Evolutionary conservation across 2,329 filamentous ascomycete species (phyloP).

Genomic region (Gnomoniopsis smithogilvyi): DNA sequence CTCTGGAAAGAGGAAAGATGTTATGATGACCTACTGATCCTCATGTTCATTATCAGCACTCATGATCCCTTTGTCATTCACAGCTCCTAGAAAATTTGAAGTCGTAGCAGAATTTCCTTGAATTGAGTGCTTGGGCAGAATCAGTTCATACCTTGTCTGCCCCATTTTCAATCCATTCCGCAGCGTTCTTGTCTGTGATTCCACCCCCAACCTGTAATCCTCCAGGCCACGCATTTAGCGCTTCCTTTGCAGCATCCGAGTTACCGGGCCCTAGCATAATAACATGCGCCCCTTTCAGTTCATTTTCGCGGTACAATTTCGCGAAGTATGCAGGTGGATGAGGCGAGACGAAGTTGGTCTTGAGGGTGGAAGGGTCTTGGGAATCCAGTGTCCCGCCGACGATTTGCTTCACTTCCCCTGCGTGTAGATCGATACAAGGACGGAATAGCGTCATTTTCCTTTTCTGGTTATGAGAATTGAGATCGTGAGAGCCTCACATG

Average conservation of each 20-base stretch:
- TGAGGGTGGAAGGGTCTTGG: conserved; percentile 56
- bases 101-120: no score
- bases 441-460: conserved; percentile 85
- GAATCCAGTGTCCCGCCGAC: conserved; percentile 88
- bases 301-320: conserved; percentile 72
- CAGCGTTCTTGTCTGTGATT: conserved; percentile 81
- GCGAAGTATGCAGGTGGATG: conserved; percentile 81
- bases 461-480: neutral
- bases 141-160: conserved; percentile 72
- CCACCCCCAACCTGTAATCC: conserved; percentile 92
- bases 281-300: conserved; percentile 78
- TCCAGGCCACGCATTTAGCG: conserved; percentile 73
- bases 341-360: conserved; percentile 90
- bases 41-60: neutral
- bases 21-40: conserved; percentile 81
- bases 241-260: conserved; percentile 72
- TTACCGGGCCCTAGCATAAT: conserved; percentile 96
- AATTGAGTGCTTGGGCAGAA: neutral
- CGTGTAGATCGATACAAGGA: conserved; percentile 95
- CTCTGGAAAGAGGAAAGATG: conserved; percentile 86
- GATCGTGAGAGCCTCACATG: neutral
- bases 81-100: neutral
- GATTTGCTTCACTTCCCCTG: conserved; percentile 98
- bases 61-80: neutral
- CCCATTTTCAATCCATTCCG: conserved; percentile 80